These are phyloP conservation scores for Pyrus pyrifolia DNA, from an alignment of 306 rosid genomes.

Conservation along the genomic window DNA sequence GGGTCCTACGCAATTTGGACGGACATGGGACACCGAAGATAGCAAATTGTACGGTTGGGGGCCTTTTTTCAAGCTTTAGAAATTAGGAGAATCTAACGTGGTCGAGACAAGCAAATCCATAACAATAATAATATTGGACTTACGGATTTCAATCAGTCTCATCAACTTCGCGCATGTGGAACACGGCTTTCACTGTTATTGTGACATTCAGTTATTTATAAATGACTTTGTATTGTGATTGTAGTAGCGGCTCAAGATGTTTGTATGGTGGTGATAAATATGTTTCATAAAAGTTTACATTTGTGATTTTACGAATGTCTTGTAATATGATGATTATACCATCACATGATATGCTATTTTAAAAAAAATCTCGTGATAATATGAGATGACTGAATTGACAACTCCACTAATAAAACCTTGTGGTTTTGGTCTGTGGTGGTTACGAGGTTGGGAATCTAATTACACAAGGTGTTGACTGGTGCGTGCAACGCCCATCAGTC, in stretches of 20 bases:
- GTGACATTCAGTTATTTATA: no score
- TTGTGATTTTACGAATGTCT: no score
- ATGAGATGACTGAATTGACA: no score
- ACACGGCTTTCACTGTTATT: no score
- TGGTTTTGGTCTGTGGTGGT: neutral
- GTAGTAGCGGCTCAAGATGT: neutral
- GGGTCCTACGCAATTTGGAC: neutral
- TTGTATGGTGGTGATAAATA: neutral
- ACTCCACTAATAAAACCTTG: no score
- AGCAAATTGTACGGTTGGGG: neutral
- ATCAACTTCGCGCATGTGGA: neutral
- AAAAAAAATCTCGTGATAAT: no score
- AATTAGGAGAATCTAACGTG: neutral
- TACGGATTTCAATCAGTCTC: neutral
- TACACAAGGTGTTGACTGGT: neutral
- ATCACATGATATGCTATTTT: accelerated
- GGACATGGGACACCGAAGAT: neutral
- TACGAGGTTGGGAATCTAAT: neutral
- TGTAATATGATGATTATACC: no score
- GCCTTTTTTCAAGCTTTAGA: neutral
- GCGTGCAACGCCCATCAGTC: neutral
- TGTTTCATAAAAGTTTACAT: no score
- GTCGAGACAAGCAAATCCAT: neutral
- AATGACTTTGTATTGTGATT: neutral
- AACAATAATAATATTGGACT: neutral